Conservation (phyloP, 2,329 filamentous ascomycete genomes). For the Aspergillus sp. region DNA sequence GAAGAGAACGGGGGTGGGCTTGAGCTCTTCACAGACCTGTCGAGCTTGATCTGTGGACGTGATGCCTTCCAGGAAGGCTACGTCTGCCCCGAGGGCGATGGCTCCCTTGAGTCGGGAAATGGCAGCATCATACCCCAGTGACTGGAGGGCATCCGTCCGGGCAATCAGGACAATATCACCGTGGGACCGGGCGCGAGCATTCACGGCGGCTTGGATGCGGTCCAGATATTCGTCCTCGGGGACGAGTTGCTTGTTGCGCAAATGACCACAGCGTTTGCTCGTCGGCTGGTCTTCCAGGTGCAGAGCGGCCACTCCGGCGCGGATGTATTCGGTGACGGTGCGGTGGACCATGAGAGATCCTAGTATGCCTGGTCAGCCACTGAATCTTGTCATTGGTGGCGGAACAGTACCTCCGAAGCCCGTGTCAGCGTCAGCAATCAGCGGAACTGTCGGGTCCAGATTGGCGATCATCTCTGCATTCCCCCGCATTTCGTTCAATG, state of each 20-base stretch:
- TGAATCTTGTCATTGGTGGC: not conserved
- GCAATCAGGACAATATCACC: slow-evolving; percentile 66
- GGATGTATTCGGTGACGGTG: slow-evolving; percentile 56
- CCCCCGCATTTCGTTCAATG: slow-evolving; percentile 47
- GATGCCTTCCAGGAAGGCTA: slow-evolving; percentile 26
- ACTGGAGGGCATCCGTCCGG: slow-evolving; percentile 57
- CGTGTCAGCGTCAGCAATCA: slow-evolving; percentile 29
- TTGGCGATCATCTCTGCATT: slow-evolving; percentile 52
- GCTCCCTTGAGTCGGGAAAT: slow-evolving; percentile 54
- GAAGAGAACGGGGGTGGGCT: slow-evolving; percentile 1
- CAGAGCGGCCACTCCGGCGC: slow-evolving; percentile 59
- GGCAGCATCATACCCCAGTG: slow-evolving; percentile 48
- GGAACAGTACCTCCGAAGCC: slow-evolving; percentile 22
- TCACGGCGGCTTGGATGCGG: slow-evolving; percentile 61
- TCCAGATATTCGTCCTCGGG: slow-evolving; percentile 51
- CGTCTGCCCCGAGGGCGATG: slow-evolving; percentile 32
- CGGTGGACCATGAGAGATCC: slow-evolving; percentile 43
- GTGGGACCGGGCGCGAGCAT: slow-evolving; percentile 42
- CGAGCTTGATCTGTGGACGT: slow-evolving; percentile 16
- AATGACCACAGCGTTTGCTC: slow-evolving; percentile 65
- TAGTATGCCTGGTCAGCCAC: not conserved
- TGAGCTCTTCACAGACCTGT: not conserved
- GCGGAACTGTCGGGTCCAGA: slow-evolving; percentile 31
- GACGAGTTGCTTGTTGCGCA: slow-evolving; percentile 63
- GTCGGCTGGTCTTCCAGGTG: slow-evolving; percentile 66